Conservation (phyloP, 345 rosid genomes). For the Eucalyptus marginata region DNA sequence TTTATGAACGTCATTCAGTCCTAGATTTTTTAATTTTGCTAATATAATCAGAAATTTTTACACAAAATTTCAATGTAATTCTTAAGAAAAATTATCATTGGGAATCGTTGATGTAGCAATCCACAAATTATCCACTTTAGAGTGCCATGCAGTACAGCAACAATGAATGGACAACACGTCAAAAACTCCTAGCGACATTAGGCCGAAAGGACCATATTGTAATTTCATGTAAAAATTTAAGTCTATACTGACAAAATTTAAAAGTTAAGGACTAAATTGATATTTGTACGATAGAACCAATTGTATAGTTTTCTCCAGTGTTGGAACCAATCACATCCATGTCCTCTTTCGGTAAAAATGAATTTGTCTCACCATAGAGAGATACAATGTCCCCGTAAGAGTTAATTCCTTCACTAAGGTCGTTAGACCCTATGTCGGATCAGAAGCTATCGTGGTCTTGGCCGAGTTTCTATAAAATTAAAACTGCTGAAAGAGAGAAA, state of each 20-base stretch:
- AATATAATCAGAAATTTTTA: neutral
- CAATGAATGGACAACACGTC: too few species aligned
- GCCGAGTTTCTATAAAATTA: neutral
- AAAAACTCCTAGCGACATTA: neutral
- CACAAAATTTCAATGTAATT: neutral
- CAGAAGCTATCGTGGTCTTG: neutral
- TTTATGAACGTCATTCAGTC: too few species aligned
- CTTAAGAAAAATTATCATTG: neutral
- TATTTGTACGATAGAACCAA: fast-evolving
- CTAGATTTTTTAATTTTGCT: too few species aligned
- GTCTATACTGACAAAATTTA: too few species aligned
- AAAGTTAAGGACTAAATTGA: neutral
- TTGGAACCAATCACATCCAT: neutral
- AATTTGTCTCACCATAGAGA: neutral
- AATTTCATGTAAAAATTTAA: too few species aligned
- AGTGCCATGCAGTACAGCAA: neutral
- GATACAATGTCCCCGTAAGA: neutral
- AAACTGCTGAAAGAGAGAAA: neutral
- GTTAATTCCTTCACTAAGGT: neutral
- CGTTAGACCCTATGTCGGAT: neutral
- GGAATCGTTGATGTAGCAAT: fast-evolving
- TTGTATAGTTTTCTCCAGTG: neutral
- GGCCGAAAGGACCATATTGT: neutral
- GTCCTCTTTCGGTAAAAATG: neutral
- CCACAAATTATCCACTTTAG: neutral